phyloP scores from a whole-genome alignment of 2,329 filamentous ascomycete genomes.

The Beauveria australis region DNA sequence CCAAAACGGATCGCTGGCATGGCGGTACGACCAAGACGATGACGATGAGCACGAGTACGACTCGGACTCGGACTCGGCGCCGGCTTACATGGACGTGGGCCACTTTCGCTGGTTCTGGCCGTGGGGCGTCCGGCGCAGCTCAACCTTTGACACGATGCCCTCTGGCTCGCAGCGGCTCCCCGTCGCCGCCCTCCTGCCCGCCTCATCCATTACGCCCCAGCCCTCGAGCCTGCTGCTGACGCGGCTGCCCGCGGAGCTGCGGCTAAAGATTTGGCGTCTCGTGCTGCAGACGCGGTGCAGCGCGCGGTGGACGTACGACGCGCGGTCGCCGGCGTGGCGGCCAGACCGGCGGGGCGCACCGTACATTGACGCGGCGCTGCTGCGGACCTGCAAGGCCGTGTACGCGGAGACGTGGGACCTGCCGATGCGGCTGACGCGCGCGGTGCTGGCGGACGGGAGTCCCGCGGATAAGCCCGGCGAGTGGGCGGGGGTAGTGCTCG shows the following conservation, averaged over 20 bases:
- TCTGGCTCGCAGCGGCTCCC: slow-evolving; percentile 2
- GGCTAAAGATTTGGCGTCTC: not conserved
- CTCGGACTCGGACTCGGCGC: not conserved
- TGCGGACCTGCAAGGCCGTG: slow-evolving; percentile 5
- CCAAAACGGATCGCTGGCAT: slow-evolving; percentile 7
- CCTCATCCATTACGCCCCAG: not conserved
- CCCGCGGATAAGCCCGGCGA: slow-evolving; percentile 2
- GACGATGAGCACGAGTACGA: not conserved
- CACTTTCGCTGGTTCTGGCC: slow-evolving; percentile 11
- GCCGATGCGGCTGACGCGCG: slow-evolving; percentile 3
- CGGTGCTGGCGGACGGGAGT: slow-evolving; percentile 4
- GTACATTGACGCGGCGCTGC: slow-evolving; percentile 5
- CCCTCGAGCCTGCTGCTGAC: not conserved
- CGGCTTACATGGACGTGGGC: slow-evolving; percentile 4
- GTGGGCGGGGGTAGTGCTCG: slow-evolving; percentile 5
- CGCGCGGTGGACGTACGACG: not conserved
- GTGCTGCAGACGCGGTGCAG: slow-evolving; percentile 4
- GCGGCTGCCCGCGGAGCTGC: slow-evolving; percentile 1
- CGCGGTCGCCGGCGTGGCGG: slow-evolving; percentile 3
- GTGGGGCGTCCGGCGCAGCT: slow-evolving; percentile 8
- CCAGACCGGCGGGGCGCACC: slow-evolving; percentile 5
- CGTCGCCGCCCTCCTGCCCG: not conserved
- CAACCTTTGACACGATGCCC: slow-evolving; percentile 8
- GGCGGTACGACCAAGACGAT: not conserved
- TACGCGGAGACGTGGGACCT: slow-evolving; percentile 7